Conservation (phyloP, 345 rosid species). For the Dipteronia dyeriana region DNA sequence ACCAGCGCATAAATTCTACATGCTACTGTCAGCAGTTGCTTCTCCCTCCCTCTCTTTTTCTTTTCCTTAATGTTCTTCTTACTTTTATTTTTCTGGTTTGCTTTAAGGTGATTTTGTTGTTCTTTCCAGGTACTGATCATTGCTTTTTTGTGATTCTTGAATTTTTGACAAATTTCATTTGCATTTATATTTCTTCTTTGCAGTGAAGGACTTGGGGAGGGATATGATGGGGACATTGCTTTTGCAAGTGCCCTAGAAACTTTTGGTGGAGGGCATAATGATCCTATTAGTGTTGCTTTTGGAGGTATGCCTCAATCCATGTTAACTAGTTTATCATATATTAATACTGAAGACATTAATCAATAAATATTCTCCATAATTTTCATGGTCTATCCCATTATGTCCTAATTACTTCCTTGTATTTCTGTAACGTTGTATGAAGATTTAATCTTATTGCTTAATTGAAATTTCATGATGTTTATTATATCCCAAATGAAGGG, state of each 20-base stretch:
- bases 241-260: constrained; percentile 96
- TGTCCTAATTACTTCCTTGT: background rate
- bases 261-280: constrained; percentile 99
- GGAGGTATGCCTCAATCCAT: constrained; percentile 62
- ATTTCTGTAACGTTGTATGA: background rate
- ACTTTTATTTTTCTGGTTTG: background rate
- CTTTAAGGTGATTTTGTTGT: background rate
- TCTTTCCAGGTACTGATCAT: background rate
- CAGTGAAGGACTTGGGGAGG: constrained; percentile 99
- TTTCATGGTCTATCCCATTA: background rate
- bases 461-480: background rate
- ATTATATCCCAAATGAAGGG: background rate
- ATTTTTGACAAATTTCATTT: constrained; percentile 16
- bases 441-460: background rate
- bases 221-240: constrained; percentile 93
- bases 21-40: background rate
- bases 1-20: background rate
- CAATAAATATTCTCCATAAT: constrained; percentile 12
- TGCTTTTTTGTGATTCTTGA: background rate
- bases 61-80: background rate
- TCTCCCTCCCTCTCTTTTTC: background rate
- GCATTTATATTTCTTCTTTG: constrained; percentile 25
- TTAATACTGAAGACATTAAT: background rate
- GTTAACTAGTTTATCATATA: background rate
- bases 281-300: constrained; percentile 96